These are phyloP conservation scores for Pseudogymnoascus sp. DNA, from an alignment of 2,329 filamentous ascomycete genomes.

Conservation along the genomic window DNA sequence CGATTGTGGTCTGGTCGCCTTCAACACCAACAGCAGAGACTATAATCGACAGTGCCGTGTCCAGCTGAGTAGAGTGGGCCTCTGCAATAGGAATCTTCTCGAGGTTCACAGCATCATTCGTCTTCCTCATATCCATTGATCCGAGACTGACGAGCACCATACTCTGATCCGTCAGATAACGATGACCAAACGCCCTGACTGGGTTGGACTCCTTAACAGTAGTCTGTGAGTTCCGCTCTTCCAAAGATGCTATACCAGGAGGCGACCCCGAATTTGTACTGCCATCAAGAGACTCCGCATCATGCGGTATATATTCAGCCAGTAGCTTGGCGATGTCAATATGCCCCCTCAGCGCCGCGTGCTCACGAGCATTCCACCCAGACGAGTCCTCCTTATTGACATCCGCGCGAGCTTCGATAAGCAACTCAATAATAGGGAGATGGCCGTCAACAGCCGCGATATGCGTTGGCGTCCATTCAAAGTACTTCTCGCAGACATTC, in stretches of 20 bases:
- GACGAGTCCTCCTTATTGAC: slow-evolving; percentile 71
- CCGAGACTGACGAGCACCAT: slow-evolving; percentile 89
- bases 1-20: slow-evolving; percentile 82
- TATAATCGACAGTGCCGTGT: slow-evolving; percentile 87
- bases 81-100: slow-evolving; percentile 82
- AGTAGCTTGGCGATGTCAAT: slow-evolving; percentile 70
- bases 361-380: slow-evolving; percentile 90
- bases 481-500: slow-evolving; percentile 73
- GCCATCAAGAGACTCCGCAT: slow-evolving; percentile 21
- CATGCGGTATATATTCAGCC: slow-evolving; percentile 33
- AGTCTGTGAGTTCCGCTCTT: slow-evolving; percentile 45
- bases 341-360: slow-evolving; percentile 84
- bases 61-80: slow-evolving; percentile 86
- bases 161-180: slow-evolving; percentile 82
- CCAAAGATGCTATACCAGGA: slow-evolving; percentile 53
- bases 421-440: slow-evolving; percentile 62
- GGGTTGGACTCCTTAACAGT: slow-evolving; percentile 58
- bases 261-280: slow-evolving; percentile 33
- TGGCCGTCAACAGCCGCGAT: slow-evolving; percentile 88
- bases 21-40: slow-evolving; percentile 78
- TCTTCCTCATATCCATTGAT: slow-evolving; percentile 87
- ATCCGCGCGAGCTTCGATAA: slow-evolving; percentile 73
- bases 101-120: slow-evolving; percentile 70
- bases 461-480: slow-evolving; percentile 92
- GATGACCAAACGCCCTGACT: slow-evolving; percentile 91